Percentiles rank a stretch among this genome's conserved stretches.
Evolutionary conservation across 176 grass and related monocot genomes (phyloP).

Genomic region (Tuctoria greenei): DNA sequence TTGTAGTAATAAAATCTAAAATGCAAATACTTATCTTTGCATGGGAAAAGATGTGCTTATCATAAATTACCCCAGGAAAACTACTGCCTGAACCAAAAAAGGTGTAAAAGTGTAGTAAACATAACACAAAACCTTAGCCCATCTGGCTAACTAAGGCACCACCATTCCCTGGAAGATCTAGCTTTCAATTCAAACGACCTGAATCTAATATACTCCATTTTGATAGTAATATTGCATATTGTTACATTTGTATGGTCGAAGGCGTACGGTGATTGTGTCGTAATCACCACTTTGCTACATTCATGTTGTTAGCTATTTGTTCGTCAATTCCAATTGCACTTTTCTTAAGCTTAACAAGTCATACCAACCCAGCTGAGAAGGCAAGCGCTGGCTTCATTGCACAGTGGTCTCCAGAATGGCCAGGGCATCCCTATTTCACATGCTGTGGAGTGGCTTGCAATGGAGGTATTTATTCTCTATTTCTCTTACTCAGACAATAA

Average conservation of each 20-base stretch:
- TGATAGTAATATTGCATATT: conserved; percentile 1
- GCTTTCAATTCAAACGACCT: not conserved
- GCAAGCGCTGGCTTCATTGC: conserved; percentile 80
- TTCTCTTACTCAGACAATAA: conserved; percentile 34
- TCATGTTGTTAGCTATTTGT: conserved; percentile 10
- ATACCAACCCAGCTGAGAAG: conserved; percentile 71
- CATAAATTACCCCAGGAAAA: not conserved
- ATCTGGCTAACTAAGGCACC: not conserved
- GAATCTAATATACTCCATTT: not conserved
- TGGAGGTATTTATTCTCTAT: conserved; percentile 61
- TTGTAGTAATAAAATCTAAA: conserved; percentile 6
- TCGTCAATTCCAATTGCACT: conserved; percentile 22
- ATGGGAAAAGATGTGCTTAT: conserved; percentile 10
- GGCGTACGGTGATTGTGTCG: not conserved
- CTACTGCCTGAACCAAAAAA: not conserved
- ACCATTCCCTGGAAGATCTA: not conserved
- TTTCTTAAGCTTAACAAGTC: conserved; percentile 38
- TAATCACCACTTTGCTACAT: too few relatives aligned
- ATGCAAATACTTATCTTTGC: not conserved
- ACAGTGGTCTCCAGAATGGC: conserved; percentile 77
- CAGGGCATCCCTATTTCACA: conserved; percentile 89
- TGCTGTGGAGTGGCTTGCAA: conserved; percentile 71
- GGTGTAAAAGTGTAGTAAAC: not conserved
- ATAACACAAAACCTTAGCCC: not conserved
- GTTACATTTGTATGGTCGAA: not conserved